Base-by-base conservation (phyloP, 1,284 basidiomycete species). In the Sphagnurus paluster region DNA sequence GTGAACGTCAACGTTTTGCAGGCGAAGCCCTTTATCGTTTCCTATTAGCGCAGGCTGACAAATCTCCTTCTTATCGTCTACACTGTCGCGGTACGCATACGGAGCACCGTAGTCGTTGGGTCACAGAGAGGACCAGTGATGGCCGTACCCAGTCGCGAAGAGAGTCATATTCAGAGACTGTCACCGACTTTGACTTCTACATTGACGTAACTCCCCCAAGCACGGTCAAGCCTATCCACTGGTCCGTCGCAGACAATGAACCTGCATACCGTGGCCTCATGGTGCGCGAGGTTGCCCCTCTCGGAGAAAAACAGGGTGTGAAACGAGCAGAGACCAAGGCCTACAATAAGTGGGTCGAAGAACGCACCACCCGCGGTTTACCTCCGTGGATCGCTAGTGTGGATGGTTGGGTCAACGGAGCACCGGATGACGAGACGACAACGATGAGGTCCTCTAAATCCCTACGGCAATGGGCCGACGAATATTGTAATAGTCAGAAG, bases 1-100 rank as follows among this genome's bases (percentile, higher is more conserved):
- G 21, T 35, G 36, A 33, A 20, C 29, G 19, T 46, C 34, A 30
- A 14, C 19, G 20, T 21, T 32, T 17, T 48, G 14, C 49, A 85
- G 82, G 84, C 39, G 85, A 88, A 62, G 85, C 85, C 0, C 69
- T 88, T 6, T 87, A 86, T 59, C 79, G 84, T 36, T 89, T 89
- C 63, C 66, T 89, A 5, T 71, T 88, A 11, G 72, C 75, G 2
- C 79, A 84, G 39, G 71, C 81, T 1, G 61, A 63, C 21, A 64
- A 56, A 3, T 68, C 65, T 2, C 87, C 86, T 4, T 66, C 57
- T 11, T 71, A 79, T 50, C 61, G 68, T 29, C 57, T 88, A 5
- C 76, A 74, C 35, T 76, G 77, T 53, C 65, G 65, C 13, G 87
- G 86, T 2, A 75, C 75, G 0, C 87, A 87, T 56, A 53, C 62